Conservation (phyloP, 768 basidiomycete species). For the Pleurotus djamor region DNA sequence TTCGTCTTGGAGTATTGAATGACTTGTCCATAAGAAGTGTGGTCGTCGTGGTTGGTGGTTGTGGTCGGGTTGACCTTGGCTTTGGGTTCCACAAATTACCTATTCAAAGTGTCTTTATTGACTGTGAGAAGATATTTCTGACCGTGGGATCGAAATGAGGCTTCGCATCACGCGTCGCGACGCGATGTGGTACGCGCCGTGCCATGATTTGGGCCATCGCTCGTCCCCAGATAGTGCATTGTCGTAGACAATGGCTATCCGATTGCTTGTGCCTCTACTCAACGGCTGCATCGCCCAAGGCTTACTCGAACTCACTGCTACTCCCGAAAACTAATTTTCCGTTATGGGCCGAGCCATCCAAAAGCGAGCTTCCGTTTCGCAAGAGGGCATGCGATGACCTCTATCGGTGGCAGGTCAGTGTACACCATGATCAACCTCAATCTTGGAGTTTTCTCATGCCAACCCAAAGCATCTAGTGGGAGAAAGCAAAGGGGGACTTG, state of each 20-base stretch:
- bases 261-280: neutral
- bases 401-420: slow-evolving; percentile 75
- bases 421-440: neutral
- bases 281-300: slow-evolving; percentile 24
- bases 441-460: slow-evolving; percentile 6
- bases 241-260: neutral
- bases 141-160: no score
- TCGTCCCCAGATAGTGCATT: neutral
- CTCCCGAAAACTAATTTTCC: slow-evolving; percentile 85
- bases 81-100: no score
- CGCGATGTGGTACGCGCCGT: no score
- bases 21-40: neutral
- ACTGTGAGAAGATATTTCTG: neutral
- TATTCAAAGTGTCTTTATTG: neutral
- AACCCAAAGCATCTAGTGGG: slow-evolving; percentile 39
- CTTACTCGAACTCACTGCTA: slow-evolving; percentile 58
- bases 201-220: neutral
- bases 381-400: slow-evolving; percentile 67
- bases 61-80: no score
- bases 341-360: slow-evolving; percentile 63
- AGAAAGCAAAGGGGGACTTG: slow-evolving; percentile 60
- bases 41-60: no score
- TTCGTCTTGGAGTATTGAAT: neutral
- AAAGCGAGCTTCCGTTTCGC: slow-evolving; percentile 56
- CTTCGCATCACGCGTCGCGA: no score